These are phyloP conservation scores for Jacaranda mimosifolia DNA, from an alignment of 257 asterid genomes.

Conservation along the genomic window DNA sequence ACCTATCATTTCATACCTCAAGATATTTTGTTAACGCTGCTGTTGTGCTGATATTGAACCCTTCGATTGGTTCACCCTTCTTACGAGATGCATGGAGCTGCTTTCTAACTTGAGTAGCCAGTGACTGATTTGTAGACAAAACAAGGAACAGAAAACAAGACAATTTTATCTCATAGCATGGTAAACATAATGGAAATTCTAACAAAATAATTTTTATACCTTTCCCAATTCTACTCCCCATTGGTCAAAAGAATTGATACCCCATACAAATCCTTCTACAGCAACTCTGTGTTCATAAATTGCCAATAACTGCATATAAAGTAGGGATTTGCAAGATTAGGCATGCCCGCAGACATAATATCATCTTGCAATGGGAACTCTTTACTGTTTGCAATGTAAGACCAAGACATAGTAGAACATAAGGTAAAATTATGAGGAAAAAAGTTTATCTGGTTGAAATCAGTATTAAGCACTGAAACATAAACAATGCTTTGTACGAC, in stretches of 20 bases:
- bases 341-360: conserved; percentile 9
- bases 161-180: conserved; percentile 11
- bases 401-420: conserved; percentile 16
- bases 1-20: conserved; percentile 54
- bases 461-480: not conserved
- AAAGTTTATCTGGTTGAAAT: not conserved
- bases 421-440: not conserved
- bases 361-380: not conserved
- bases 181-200: conserved; percentile 9
- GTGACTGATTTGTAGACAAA: conserved; percentile 57
- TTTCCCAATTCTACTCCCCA: conserved; percentile 99
- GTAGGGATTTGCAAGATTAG: conserved; percentile 36
- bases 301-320: conserved; percentile 80
- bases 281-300: conserved; percentile 95
- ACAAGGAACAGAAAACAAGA: conserved; percentile 8
- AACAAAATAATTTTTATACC: conserved; percentile 50
- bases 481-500: not conserved
- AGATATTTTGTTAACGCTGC: conserved; percentile 71
- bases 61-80: conserved; percentile 77
- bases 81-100: conserved; percentile 95
- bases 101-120: conserved; percentile 96
- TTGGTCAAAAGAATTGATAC: conserved; percentile 97
- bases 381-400: conserved; percentile 6
- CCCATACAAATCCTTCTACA: conserved; percentile 97
- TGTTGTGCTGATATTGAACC: conserved; percentile 91